Conservation (phyloP, 164 flowering plant species). For the Hamamelis virginiana region DNA sequence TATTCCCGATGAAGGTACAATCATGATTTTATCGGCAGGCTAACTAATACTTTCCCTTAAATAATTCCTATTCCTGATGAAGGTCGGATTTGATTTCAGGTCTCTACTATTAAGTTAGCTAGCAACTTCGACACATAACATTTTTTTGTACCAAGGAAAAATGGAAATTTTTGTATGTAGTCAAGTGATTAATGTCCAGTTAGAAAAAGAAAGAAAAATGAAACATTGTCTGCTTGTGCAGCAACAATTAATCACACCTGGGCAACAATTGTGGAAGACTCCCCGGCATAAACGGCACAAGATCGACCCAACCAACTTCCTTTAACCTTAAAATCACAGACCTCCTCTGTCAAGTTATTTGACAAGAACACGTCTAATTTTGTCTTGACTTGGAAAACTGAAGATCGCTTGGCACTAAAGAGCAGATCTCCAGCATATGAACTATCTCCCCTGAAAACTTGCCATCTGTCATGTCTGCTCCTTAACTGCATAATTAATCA, state of each 20-base stretch:
- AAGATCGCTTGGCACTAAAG: conserved; percentile 26
- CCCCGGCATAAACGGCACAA: conserved; percentile 25
- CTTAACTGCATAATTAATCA: conserved; percentile 25
- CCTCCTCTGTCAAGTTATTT: conserved; percentile 3
- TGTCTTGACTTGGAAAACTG: conserved; percentile 22
- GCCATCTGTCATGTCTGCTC: conserved; percentile 32
- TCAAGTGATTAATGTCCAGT: too few relatives aligned
- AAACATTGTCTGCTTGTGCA: too few relatives aligned
- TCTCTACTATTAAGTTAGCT: too few relatives aligned
- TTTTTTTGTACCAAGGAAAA: too few relatives aligned
- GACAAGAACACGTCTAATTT: conserved; percentile 30
- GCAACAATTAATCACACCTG: conserved; percentile 21
- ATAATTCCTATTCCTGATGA: too few relatives aligned
- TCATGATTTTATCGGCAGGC: too few relatives aligned
- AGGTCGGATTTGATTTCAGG: too few relatives aligned
- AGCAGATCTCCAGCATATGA: conserved; percentile 21
- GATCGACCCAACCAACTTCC: conserved; percentile 25
- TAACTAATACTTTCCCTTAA: too few relatives aligned
- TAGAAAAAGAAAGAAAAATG: background rate
- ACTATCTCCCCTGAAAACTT: conserved; percentile 39
- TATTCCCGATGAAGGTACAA: too few relatives aligned
- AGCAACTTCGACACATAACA: too few relatives aligned
- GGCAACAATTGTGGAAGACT: conserved; percentile 27
- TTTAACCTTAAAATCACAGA: conserved; percentile 31
- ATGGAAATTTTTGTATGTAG: too few relatives aligned